Evolutionary conservation across 305 asterid genomes (phyloP), one percentile per base, ranked within the genome.

Genomic region (Fraxinus baroniana): DNA sequence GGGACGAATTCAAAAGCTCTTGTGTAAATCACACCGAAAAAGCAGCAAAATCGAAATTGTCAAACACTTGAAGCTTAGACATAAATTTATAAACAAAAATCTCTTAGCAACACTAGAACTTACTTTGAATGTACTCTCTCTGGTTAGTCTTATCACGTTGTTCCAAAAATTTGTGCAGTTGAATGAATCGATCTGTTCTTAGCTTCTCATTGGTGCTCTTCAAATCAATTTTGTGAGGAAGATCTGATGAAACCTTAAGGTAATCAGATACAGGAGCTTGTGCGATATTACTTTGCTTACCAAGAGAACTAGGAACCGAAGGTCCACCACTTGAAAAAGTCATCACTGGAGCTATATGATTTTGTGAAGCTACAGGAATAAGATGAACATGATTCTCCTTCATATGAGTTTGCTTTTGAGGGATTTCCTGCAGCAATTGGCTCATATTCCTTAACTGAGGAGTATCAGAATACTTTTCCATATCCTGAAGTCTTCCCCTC

Each of bases 131-230:
- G 86, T 91, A 92, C 70, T 89, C 94, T 85, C 79, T 87, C 30
- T 83, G 92, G 87, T 84, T 84, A 41, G 90, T 73, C 81, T 92
- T 94, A 28, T 93, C 98, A 77, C 93, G 88, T 78, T 92, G 91
- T 86, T 92, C 94, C 91, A 94, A 88, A 88, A 88, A 90, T 76
- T 88, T 89, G 87, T 94, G 98, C 83, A 95, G 93, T 74, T 82
- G 87, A 80, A 89, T 87, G 80, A 86, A 92, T 46, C 97, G 90
- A 60, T 93, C 97, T 5, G 91, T 82, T 88, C 91, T 87, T 13
- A 83, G 87, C 87, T 87, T 90, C 83, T 93, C 97, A 79, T 83
- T 83, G 26, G 80, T 85, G 70, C 75, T 85, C 90, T 87, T 90
- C 78, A 76, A 82, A 80, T 86, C 88, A 86, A 87, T 76, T 60